Conservation (phyloP, 2,329 filamentous ascomycete species). For the Fusarium sp. region DNA sequence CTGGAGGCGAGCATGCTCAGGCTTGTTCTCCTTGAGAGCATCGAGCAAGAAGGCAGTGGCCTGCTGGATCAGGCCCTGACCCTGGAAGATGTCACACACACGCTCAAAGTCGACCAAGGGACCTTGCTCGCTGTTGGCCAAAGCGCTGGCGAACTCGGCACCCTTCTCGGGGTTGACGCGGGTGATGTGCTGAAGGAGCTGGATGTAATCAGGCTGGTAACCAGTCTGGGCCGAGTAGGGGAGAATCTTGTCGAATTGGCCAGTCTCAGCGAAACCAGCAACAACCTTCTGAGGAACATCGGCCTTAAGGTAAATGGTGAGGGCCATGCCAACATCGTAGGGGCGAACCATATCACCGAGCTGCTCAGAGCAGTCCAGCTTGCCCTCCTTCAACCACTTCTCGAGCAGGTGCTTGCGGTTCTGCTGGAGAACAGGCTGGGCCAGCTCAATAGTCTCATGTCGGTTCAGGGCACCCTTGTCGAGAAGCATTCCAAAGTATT, state of each 20-base stretch:
- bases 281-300: slow-evolving; percentile 95
- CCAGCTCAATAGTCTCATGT: slow-evolving; percentile 93
- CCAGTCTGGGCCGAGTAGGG: slow-evolving; percentile 87
- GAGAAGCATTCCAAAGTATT: slow-evolving; percentile 97
- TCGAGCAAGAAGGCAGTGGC: slow-evolving; percentile 98
- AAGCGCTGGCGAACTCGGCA: slow-evolving; percentile 90
- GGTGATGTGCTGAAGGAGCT: slow-evolving; percentile 91
- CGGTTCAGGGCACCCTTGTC: slow-evolving; percentile 95
- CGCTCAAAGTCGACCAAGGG: slow-evolving; percentile 92
- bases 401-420: slow-evolving; percentile 95
- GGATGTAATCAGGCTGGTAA: slow-evolving; percentile 96
- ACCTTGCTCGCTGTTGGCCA: slow-evolving; percentile 89
- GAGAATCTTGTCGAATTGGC: slow-evolving; percentile 96
- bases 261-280: slow-evolving; percentile 92
- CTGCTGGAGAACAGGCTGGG: slow-evolving; percentile 90
- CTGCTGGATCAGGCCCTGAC: slow-evolving; percentile 97
- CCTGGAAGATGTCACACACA: slow-evolving; percentile 97
- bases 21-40: slow-evolving; percentile 92
- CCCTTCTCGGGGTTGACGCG: slow-evolving; percentile 93
- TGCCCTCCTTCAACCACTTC: slow-evolving; percentile 97
- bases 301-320: slow-evolving; percentile 90
- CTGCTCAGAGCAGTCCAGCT: slow-evolving; percentile 95
- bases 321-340: slow-evolving; percentile 88
- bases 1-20: slow-evolving; percentile 92
- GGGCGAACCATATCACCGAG: slow-evolving; percentile 93